These are phyloP conservation scores for Vanrija humicola DNA, from an alignment of 1,284 basidiomycete species.

Conservation along the genomic window DNA sequence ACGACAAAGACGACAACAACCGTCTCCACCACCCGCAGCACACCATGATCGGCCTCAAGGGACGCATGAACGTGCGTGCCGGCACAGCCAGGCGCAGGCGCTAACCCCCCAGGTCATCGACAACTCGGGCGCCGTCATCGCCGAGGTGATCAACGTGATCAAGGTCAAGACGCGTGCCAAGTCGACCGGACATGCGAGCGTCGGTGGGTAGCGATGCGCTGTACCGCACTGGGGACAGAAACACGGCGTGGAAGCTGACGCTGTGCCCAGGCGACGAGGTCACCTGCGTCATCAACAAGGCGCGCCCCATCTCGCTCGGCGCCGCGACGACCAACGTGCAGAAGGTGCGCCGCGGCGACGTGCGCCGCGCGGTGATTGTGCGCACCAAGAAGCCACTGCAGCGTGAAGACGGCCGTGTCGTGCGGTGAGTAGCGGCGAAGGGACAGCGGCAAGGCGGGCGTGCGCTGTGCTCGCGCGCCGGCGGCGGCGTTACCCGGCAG, in stretches of 20 bases:
- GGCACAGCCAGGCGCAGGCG: background rate
- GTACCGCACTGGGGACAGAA: background rate
- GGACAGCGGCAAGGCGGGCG: too few relatives aligned
- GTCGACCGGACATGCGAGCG: constrained; percentile 65
- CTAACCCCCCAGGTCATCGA: constrained; percentile 73
- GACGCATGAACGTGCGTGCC: constrained; percentile 69
- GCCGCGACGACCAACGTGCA: constrained; percentile 49
- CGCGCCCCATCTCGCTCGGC: constrained; percentile 63
- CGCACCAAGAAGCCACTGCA: constrained; percentile 59
- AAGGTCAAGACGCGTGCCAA: constrained; percentile 70
- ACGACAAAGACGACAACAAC: too few relatives aligned
- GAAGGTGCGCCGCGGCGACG: constrained; percentile 88
- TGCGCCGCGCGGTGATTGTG: constrained; percentile 90
- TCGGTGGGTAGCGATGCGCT: constrained; percentile 49
- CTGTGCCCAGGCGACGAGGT: constrained; percentile 83
- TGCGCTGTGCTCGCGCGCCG: background rate
- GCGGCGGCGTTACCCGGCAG: background rate
- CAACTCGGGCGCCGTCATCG: constrained; percentile 94
- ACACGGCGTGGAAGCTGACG: background rate
- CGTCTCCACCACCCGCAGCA: too few relatives aligned
- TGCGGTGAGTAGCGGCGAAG: constrained; percentile 31
- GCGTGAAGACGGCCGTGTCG: constrained; percentile 41
- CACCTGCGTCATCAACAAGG: constrained; percentile 91
- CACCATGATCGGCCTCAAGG: constrained; percentile 87
- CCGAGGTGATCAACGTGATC: constrained; percentile 95